These are phyloP conservation scores for Camelina laxa DNA, from an alignment of 345 rosid species.

Conservation along the genomic window DNA sequence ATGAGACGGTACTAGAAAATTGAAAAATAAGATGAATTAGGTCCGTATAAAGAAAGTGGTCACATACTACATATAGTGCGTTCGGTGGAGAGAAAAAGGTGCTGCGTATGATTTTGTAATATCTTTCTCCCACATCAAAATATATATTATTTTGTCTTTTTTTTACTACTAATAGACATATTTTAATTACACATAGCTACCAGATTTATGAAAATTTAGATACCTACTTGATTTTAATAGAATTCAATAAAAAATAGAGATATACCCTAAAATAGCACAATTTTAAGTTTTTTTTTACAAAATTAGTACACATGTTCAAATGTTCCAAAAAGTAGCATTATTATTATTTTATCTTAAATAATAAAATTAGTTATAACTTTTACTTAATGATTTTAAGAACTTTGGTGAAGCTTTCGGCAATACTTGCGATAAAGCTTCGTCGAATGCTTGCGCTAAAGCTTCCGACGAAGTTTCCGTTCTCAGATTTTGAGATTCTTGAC, in stretches of 20 bases:
- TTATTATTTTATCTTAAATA: no score
- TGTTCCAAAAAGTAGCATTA: no score
- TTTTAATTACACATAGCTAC: background rate
- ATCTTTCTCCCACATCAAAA: background rate
- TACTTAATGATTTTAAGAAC: no score
- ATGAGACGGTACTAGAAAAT: background rate
- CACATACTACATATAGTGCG: conserved; percentile 11
- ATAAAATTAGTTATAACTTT: no score
- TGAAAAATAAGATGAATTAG: background rate
- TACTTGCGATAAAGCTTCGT: no score
- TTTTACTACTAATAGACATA: conserved; percentile 2
- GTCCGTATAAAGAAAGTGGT: conserved; percentile 9
- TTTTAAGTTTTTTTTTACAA: no score
- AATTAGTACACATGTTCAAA: no score
- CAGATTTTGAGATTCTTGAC: no score
- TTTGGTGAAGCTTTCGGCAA: no score
- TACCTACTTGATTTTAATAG: conserved; percentile 3
- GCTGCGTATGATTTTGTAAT: conserved; percentile 5
- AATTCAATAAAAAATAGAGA: background rate
- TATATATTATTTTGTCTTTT: background rate
- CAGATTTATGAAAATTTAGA: background rate
- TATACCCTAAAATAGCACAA: no score
- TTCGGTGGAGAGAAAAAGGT: conserved; percentile 13
- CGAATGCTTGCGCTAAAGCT: no score
- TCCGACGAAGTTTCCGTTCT: no score